phyloP scores from a whole-genome alignment of 495 filamentous ascomycete genomes.

The Oleoguttula mirabilis region DNA sequence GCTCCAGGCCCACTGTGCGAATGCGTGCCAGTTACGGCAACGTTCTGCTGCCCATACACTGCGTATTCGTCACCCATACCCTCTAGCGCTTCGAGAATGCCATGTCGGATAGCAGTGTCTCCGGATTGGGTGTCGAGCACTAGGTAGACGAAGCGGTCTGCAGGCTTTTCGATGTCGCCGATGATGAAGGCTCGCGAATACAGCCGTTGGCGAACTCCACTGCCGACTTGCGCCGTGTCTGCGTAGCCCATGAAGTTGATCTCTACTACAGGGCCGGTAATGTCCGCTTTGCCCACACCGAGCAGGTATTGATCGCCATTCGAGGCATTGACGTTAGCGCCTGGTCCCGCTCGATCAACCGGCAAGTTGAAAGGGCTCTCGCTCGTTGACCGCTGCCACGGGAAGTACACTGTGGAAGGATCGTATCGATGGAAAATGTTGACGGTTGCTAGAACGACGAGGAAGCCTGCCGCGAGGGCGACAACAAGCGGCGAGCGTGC shows the following conservation, averaged over 20 bases:
- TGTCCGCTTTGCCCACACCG: slow-evolving; percentile 90
- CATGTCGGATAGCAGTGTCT: slow-evolving; percentile 81
- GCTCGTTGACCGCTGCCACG: not conserved
- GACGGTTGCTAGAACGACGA: slow-evolving; percentile 13
- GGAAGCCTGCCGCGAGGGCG: slow-evolving; percentile 10
- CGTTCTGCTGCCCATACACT: slow-evolving; percentile 67
- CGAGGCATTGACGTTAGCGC: slow-evolving; percentile 17
- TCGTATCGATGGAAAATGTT: slow-evolving; percentile 9
- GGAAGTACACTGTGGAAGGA: not conserved
- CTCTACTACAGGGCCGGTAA: slow-evolving; percentile 91
- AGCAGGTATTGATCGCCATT: slow-evolving; percentile 48
- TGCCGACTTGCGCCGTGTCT: slow-evolving; percentile 69
- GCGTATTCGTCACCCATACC: slow-evolving; percentile 55
- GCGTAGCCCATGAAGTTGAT: slow-evolving; percentile 92
- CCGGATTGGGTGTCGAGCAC: slow-evolving; percentile 81
- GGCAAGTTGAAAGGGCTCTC: not conserved
- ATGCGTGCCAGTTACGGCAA: slow-evolving; percentile 88
- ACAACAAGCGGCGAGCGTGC: slow-evolving; percentile 9
- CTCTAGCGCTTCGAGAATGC: slow-evolving; percentile 61
- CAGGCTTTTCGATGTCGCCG: slow-evolving; percentile 50
- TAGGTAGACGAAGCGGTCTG: slow-evolving; percentile 74
- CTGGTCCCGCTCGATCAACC: slow-evolving; percentile 4
- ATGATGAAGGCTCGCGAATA: slow-evolving; percentile 89
- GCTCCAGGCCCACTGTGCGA: slow-evolving; percentile 86
- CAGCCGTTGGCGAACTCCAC: slow-evolving; percentile 77